Conservation (phyloP, 345 rosid species). For the Syzygium aqueum region DNA sequence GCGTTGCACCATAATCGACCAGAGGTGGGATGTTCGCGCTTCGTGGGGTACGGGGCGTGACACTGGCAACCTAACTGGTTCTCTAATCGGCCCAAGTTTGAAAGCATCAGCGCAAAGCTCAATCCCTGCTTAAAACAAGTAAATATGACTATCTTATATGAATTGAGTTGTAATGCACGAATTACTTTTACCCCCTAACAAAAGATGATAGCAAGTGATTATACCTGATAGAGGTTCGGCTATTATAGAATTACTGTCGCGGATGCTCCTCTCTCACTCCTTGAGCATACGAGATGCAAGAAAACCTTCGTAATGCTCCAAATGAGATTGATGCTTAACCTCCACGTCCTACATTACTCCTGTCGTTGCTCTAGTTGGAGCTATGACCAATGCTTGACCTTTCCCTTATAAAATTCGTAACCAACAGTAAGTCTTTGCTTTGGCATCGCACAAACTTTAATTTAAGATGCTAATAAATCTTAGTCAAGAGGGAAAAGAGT, state of each 20-base stretch:
- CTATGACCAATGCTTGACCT: background rate
- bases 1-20: too few relatives aligned
- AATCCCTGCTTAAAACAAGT: background rate
- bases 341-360: background rate
- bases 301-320: background rate
- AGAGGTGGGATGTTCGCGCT: too few relatives aligned
- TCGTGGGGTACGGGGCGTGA: too few relatives aligned
- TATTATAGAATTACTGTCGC: background rate
- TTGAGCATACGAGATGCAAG: background rate
- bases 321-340: background rate
- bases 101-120: background rate
- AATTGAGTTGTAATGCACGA: too few relatives aligned
- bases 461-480: background rate
- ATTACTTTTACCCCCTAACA: background rate
- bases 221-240: too few relatives aligned
- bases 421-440: background rate
- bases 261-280: background rate
- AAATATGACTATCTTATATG: background rate
- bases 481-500: background rate
- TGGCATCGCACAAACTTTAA: background rate
- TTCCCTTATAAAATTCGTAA: fast-evolving
- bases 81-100: background rate
- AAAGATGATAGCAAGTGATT: background rate
- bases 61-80: too few relatives aligned
- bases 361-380: background rate